Base-by-base conservation (phyloP, 257 asterid genomes). In the Cordia subcordata region DNA sequence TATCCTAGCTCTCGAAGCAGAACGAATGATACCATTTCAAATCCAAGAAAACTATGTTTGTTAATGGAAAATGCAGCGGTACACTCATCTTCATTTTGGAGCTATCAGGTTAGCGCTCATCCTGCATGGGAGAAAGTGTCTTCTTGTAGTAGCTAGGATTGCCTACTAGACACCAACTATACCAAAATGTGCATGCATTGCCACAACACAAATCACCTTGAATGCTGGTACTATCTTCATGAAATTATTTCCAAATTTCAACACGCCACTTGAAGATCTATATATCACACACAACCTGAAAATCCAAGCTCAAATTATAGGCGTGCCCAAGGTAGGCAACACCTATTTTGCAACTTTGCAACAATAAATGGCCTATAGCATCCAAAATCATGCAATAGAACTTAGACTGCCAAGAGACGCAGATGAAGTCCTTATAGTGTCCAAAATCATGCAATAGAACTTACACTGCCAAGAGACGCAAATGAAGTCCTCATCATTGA, bases 31-130 rank as follows among this genome's bases (percentile, higher is more conserved):
- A 4, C 50, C 14, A 8, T 11, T 45, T 0, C 8, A 0, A 45
- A 12, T 8, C 5, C 8, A 8, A 4, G 5, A 13, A 0, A 11
- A 4, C 1, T 1, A 1, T 4, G 1, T 45, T 4, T 0, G 14
- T 4, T 4, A 11, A 4, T 45, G 12, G 16, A 45, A 4, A 45
- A 45, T 4, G 15, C 8, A 32, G 14, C 8, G 45, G 14, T 55
- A 55, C 9, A 27, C 60, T 2, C 44, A 45, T 17, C 9, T 60
- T 13, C 17, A 60, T 11, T 58, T 58, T 21, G 63, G 60, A 13
- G 47, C 8, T 0, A 23, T 55, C 0, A 14, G 60, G 27, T 11
- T 55, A 32, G 47, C 27, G 5, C 45, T 55, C 3, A 33, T 12
- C 0, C 21, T 55, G 3, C 27, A 35, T 35, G 47, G 60, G 11